Evolutionary conservation across 1,284 basidiomycete species (phyloP).

Genomic region (Cystobasidium pallidum): DNA sequence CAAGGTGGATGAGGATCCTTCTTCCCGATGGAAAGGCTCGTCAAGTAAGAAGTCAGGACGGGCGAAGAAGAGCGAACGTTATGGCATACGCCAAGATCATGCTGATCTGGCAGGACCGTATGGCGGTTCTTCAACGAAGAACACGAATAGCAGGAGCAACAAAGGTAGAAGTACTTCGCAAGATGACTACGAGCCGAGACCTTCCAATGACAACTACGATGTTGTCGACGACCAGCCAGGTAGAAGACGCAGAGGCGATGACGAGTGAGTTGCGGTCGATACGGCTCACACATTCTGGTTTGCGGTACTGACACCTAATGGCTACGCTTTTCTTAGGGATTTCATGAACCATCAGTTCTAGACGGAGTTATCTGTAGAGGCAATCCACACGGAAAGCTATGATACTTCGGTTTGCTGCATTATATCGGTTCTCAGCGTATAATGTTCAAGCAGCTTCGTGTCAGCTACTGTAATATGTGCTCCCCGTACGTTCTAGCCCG

Average conservation of each 20-base stretch:
- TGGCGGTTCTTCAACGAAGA: slow-evolving; percentile 9
- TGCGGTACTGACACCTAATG: background rate
- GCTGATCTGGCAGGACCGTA: slow-evolving; percentile 13
- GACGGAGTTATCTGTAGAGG: background rate
- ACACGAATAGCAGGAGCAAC: background rate
- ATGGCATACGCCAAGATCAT: slow-evolving; percentile 36
- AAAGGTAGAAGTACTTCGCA: background rate
- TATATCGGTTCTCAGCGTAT: too few species aligned
- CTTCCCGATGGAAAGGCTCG: slow-evolving; percentile 13
- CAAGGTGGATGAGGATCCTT: slow-evolving; percentile 5
- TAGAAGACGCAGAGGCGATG: slow-evolving; percentile 6
- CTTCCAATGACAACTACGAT: slow-evolving; percentile 24
- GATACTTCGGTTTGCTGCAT: too few species aligned
- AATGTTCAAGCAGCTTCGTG: too few species aligned
- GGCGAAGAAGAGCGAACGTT: slow-evolving; percentile 41
- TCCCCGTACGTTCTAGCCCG: background rate
- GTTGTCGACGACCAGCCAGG: slow-evolving; percentile 19
- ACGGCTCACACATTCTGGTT: too few species aligned
- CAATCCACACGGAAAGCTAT: too few species aligned
- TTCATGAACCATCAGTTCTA: slow-evolving; percentile 44
- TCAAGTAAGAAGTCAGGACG: slow-evolving; percentile 36
- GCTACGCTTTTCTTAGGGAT: background rate
- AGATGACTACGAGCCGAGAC: slow-evolving; percentile 6
- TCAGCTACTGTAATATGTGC: background rate
- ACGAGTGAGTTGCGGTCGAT: slow-evolving; percentile 12